These are phyloP conservation scores for Rhodomyrtus psidioides DNA, from an alignment of 441 rosid genomes.

Conservation along the genomic window DNA sequence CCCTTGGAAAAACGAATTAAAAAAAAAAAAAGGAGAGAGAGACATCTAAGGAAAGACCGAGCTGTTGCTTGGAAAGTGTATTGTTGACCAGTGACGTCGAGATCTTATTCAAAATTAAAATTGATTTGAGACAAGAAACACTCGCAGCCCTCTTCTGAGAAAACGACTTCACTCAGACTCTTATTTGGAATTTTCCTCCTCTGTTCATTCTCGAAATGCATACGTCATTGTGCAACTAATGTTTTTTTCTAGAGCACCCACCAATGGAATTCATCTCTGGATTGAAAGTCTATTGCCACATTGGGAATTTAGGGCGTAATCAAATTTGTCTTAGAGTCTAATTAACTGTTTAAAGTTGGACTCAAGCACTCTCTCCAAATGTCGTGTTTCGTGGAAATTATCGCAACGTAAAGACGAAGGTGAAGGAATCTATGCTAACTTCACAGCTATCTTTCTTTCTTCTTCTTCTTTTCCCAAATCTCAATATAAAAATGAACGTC, in stretches of 20 bases:
- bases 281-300: neutral
- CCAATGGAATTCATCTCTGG: neutral
- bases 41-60: rapidly evolving
- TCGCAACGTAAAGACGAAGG: neutral
- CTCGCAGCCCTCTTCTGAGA: neutral
- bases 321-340: neutral
- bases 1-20: neutral
- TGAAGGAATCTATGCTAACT: neutral
- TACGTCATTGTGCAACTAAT: neutral
- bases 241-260: neutral
- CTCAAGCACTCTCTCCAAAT: neutral
- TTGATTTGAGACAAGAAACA: no score
- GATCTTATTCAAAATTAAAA: no score
- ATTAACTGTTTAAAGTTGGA: neutral
- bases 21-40: neutral
- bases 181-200: neutral
- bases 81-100: no score
- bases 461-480: neutral
- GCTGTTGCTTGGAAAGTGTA: neutral
- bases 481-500: neutral
- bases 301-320: neutral
- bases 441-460: neutral
- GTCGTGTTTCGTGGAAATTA: neutral
- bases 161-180: rapidly evolving
- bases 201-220: neutral